Base-by-base conservation (phyloP, 306 rosid species). In the Arachis hypogaea region DNA sequence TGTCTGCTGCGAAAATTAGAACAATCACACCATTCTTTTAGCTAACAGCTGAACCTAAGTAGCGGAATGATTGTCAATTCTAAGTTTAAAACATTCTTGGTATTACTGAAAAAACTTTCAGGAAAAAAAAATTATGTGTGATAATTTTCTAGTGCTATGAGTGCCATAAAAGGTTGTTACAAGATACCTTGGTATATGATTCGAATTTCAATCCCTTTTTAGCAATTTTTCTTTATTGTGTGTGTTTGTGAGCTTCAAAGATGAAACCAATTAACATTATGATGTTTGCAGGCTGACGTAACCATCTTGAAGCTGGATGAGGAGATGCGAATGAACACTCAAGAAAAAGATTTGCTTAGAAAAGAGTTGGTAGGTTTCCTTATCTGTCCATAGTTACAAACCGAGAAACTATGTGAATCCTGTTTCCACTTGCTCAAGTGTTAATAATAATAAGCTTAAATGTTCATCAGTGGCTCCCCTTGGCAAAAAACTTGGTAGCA, bases 261-360 rank as follows among this genome's bases (percentile, higher is more conserved):
- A 71, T 47, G 70, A 45, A 60, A 79, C 74, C 74, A 44, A 73
- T 61, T 12, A 59, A 49, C 49, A 59, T 54, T 73, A 14, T 73
- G n/a, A 59, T 69, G 43, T 73, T 59, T 83, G 83, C 86, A 94
- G 97, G 97, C 95, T 73, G 91, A 85, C 62, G 82, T 75, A 73
- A 77, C 82, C 60, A 82, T 90, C 79, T 70, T 0, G 81, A 89
- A 80, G 86, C 79, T 94, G 74, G 85, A 75, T 41, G 89, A 87
- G 83, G 93, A 89, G 86, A 88, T 68, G 67, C 81, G 43, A 69
- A 54, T 29, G 59, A 80, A 82, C 72, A 79, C 33, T 51, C 73
- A 49, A 68, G 96, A 89, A 77, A 89, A 81, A 75, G 83, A 83
- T 66, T 63, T 76, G 72, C 90, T 94, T 44, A 83, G 87, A 83